phyloP scores from a whole-genome alignment of 1,139 yeast species.

The Scheffersomyces insectosa region DNA sequence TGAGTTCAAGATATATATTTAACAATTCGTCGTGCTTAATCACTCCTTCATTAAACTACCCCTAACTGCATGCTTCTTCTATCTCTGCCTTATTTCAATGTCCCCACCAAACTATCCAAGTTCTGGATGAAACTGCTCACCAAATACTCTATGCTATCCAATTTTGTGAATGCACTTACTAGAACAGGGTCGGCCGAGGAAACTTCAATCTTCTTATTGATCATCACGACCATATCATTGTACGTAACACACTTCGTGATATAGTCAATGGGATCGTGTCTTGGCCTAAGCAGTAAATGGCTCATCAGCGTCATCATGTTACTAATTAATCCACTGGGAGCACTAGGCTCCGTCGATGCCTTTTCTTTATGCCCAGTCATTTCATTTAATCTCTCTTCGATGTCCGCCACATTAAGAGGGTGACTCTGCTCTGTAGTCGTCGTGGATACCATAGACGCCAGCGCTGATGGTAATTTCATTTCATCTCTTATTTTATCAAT shows the following conservation, averaged over 20 bases:
- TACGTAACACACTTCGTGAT: conserved; percentile 47
- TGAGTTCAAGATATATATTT: too few species aligned
- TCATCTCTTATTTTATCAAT: conserved; percentile 45
- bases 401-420: conserved; percentile 21
- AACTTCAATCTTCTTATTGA: conserved; percentile 44
- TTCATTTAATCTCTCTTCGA: conserved; percentile 17
- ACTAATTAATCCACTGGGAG: conserved; percentile 14
- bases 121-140: conserved; percentile 23
- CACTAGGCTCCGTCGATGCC: conserved; percentile 3
- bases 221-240: conserved; percentile 43
- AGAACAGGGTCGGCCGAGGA: conserved; percentile 46
- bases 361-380: conserved; percentile 6
- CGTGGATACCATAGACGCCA: conserved; percentile 9
- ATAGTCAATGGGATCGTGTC: conserved; percentile 41
- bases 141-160: conserved; percentile 44
- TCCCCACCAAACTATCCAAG: conserved; percentile 9
- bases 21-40: too few species aligned
- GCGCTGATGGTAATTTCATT: conserved; percentile 33
- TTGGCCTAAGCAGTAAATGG: conserved; percentile 33
- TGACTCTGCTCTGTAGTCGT: conserved; percentile 7
- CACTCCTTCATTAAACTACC: too few species aligned
- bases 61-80: too few species aligned
- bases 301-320: conserved; percentile 30
- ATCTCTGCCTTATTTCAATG: background rate
- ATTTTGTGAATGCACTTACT: conserved; percentile 45